phyloP scores from a whole-genome alignment of 805 yeast species.

The Suhomyces pyralidae region DNA sequence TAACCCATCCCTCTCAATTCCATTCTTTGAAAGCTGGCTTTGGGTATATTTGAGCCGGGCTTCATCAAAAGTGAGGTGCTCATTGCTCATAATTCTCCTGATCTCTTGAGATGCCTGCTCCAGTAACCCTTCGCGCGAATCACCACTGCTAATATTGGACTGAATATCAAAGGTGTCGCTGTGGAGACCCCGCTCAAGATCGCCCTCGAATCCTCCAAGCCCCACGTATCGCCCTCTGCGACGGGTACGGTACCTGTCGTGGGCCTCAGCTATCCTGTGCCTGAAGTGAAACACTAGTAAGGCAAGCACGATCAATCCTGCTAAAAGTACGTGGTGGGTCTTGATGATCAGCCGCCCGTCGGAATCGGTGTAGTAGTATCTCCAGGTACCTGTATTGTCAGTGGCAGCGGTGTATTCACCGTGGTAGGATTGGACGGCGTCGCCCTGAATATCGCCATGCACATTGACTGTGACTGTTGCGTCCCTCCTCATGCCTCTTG shows the following conservation, averaged over 20 bases:
- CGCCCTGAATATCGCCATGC: neutral
- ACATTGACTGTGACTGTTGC: neutral
- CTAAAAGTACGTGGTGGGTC: slow-evolving; percentile 16
- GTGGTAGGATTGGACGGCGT: neutral
- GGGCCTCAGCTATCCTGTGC: slow-evolving; percentile 23
- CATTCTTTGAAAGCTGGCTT: slow-evolving; percentile 34
- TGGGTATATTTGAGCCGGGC: slow-evolving; percentile 59
- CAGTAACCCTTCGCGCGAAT: slow-evolving; percentile 61
- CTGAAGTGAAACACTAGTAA: slow-evolving; percentile 32
- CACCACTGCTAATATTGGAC: slow-evolving; percentile 42
- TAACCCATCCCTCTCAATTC: slow-evolving; percentile 16
- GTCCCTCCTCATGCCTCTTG: neutral
- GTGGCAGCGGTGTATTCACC: neutral
- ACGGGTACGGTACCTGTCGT: slow-evolving; percentile 28
- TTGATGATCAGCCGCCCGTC: slow-evolving; percentile 2
- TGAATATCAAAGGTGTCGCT: slow-evolving; percentile 57
- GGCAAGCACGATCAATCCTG: slow-evolving; percentile 11
- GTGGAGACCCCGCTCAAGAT: slow-evolving; percentile 51
- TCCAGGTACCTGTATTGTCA: neutral
- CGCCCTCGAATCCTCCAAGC: slow-evolving; percentile 33
- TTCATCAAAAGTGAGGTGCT: slow-evolving; percentile 58
- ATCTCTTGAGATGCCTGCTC: slow-evolving; percentile 51
- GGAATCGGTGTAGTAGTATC: slow-evolving; percentile 1
- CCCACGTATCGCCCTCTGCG: slow-evolving; percentile 28
- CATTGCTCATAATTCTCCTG: slow-evolving; percentile 49